phyloP scores from a whole-genome alignment of 768 basidiomycete species.

The Cystobasidium onofrii region DNA sequence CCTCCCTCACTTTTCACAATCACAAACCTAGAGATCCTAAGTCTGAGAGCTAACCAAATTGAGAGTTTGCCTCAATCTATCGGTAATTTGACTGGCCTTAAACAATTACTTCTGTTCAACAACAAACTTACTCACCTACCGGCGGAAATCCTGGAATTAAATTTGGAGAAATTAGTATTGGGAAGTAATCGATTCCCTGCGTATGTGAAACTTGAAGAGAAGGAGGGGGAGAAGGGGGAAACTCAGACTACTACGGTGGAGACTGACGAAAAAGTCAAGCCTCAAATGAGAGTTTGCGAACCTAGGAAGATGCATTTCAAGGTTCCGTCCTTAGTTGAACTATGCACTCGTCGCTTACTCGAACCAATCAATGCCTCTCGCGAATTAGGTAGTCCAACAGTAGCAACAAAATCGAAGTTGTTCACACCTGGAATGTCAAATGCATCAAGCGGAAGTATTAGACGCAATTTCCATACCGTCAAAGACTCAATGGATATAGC shows the following conservation, averaged over 20 bases:
- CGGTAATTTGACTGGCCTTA: conserved; percentile 29
- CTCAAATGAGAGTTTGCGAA: neutral
- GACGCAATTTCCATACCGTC: conserved; percentile 2
- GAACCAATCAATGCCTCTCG: neutral
- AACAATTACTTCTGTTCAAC: conserved; percentile 25
- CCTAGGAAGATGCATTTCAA: conserved; percentile 29
- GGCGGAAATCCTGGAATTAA: conserved; percentile 31
- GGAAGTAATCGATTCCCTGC: conserved; percentile 36
- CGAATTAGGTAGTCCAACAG: neutral
- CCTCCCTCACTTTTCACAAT: conserved; percentile 36
- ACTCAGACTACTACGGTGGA: neutral
- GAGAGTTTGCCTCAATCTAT: conserved; percentile 33
- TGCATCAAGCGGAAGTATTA: neutral
- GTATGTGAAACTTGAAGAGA: neutral
- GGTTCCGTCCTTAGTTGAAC: conserved; percentile 34
- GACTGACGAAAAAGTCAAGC: neutral
- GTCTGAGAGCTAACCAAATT: conserved; percentile 34
- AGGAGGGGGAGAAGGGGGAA: too few species aligned
- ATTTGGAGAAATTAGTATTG: conserved; percentile 22
- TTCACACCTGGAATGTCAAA: conserved; percentile 5
- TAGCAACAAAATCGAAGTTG: neutral
- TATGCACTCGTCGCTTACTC: conserved; percentile 35
- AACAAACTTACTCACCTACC: conserved; percentile 35
- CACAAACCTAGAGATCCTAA: conserved; percentile 33
- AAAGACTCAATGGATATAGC: conserved; percentile 15